A percentile compares a stretch with the other conserved stretches of the same genome.
Conservation (phyloP, 305 asterid species). For the Fraxinus baroniana region DNA sequence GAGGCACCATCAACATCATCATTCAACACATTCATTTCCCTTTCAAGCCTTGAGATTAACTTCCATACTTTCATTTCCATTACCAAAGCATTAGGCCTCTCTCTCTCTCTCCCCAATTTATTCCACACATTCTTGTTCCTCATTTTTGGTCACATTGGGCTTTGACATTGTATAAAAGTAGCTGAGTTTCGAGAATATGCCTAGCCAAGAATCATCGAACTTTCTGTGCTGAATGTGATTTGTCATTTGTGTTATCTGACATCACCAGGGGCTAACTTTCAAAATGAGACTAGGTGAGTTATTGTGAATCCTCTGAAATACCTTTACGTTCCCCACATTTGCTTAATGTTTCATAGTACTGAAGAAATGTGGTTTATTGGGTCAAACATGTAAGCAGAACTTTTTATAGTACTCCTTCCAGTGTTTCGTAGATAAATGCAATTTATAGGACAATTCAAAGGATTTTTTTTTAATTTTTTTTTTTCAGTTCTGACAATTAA, state of each 20-base stretch:
- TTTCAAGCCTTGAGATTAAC: slow-evolving; percentile 22
- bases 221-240: slow-evolving; percentile 23
- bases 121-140: slow-evolving; percentile 24
- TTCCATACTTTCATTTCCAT: slow-evolving; percentile 35
- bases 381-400: no score
- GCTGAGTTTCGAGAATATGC: slow-evolving; percentile 33
- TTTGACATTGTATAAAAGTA: slow-evolving; percentile 23
- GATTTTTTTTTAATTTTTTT: background rate
- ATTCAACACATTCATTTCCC: slow-evolving; percentile 32
- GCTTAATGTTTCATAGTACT: background rate
- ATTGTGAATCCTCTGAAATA: background rate
- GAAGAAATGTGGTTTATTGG: background rate
- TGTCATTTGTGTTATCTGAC: slow-evolving; percentile 7
- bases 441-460: background rate
- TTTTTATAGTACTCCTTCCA: background rate
- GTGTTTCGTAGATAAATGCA: background rate
- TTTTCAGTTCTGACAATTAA: background rate
- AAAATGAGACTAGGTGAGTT: slow-evolving; percentile 67
- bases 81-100: slow-evolving; percentile 27
- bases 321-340: slow-evolving; percentile 7
- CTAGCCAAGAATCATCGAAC: slow-evolving; percentile 25
- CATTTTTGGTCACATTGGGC: slow-evolving; percentile 33
- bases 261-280: slow-evolving; percentile 24
- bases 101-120: background rate
- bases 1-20: slow-evolving; percentile 49